Base-by-base conservation (phyloP, 2,329 filamentous ascomycete species). In the Diaporthe citriasiana region DNA sequence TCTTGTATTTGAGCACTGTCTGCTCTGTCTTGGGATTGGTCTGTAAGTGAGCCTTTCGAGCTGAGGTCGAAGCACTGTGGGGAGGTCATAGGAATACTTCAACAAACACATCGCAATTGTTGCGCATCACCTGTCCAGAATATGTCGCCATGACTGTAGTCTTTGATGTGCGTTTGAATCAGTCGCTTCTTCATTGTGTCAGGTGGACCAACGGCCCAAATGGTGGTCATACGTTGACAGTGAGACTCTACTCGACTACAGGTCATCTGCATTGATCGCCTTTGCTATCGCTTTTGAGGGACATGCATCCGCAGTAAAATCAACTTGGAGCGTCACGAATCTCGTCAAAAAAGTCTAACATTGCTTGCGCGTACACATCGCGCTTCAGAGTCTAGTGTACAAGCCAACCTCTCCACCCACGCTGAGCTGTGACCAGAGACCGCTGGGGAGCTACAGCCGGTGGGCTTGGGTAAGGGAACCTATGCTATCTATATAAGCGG, bases 301-400 rank as follows among this genome's bases (percentile, higher is more conserved):
- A 17, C 5, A 19, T 6, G 38, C 12, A 6, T 42, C 9, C 15
- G 3, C 5, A 3, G 7, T 45, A 7, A 2, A 27, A 30, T 27
- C 13, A 12, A 10, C 17, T n/a, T n/a, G n/a, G n/a, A n/a, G n/a
- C n/a, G n/a, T n/a, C n/a, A n/a, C n/a, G n/a, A 8, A 33, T 38
- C 59, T 50, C 60, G 17, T 66, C 27, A 38, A 51, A 15, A 15
- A 22, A 35, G 33, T 66, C 63, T 66, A 66, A 66, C 33, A 51
- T 66, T 51, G 45, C 30, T 1, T 40, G 33, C 45, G 30, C 45
- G 22, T 45, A 51, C n/a, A 40, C 9, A n/a, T n/a, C 45, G n/a
- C 47, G 45, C 30, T 38, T 51, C 45, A 53, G 19, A 17, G 13
- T 40, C 63, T 66, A 66, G 63, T 51, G 38, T 53, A 51, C 63